These are phyloP conservation scores for Xylariaceae sp. DNA, from an alignment of 2,329 filamentous ascomycete genomes.

Conservation along the genomic window DNA sequence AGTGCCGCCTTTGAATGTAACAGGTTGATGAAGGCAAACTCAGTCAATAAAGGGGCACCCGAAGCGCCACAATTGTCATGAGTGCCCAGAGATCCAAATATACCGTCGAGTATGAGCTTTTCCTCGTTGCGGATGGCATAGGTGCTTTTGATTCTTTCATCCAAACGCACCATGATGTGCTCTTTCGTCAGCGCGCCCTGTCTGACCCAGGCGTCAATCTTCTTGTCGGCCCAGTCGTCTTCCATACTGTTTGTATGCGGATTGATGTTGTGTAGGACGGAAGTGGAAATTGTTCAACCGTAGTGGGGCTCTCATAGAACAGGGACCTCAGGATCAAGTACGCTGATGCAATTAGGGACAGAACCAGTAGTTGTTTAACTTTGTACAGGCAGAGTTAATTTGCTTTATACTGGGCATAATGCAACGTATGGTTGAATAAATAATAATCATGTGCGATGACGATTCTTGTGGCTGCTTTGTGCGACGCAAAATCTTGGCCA, in stretches of 20 bases:
- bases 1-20: background rate
- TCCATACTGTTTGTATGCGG: background rate
- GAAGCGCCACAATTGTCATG: background rate
- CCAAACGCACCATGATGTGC: background rate
- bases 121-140: background rate
- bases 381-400: background rate
- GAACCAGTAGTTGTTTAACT: background rate
- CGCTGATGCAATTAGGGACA: background rate
- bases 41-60: background rate
- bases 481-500: too few relatives aligned
- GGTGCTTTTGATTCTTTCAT: background rate
- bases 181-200: slow-evolving; percentile 4
- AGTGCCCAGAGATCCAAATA: background rate
- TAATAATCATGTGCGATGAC: background rate
- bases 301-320: background rate
- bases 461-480: too few relatives aligned
- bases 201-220: background rate
- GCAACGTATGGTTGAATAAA: background rate
- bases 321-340: background rate
- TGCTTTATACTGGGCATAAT: background rate
- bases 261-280: background rate
- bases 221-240: background rate
- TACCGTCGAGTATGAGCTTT: background rate
- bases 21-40: background rate
- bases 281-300: background rate